A percentile compares a stretch with the other conserved stretches of the same genome.
phyloP scores from a whole-genome alignment of 768 basidiomycete species.

The Suillus weaverae region DNA sequence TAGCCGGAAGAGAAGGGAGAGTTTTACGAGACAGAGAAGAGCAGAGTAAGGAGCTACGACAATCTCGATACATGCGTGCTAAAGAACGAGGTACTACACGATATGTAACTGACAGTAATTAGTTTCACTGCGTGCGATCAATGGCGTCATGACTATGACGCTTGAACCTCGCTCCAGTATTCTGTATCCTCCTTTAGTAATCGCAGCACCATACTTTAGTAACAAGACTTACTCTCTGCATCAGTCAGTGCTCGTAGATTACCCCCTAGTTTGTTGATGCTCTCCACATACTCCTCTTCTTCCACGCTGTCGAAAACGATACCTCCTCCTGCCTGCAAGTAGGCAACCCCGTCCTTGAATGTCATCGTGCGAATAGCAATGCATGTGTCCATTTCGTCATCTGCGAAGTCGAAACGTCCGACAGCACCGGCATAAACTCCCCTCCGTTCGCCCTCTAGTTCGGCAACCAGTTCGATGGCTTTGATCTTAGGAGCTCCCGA shows the following conservation, averaged over 20 bases:
- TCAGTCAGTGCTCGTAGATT: slow-evolving; percentile 83
- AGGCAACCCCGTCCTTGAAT: slow-evolving; percentile 89
- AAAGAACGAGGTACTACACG: slow-evolving; percentile 5
- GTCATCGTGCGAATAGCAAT: slow-evolving; percentile 98
- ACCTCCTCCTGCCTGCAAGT: slow-evolving; percentile 95
- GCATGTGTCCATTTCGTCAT: slow-evolving; percentile 96
- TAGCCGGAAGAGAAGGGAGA: slow-evolving; percentile 80
- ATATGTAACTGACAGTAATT: not conserved
- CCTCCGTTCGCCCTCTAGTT: slow-evolving; percentile 83
- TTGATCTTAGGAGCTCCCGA: slow-evolving; percentile 99
- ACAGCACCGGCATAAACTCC: slow-evolving; percentile 98
- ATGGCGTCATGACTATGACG: slow-evolving; percentile 34
- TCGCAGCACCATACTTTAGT: slow-evolving; percentile 3
- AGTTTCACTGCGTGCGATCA: slow-evolving; percentile 8
- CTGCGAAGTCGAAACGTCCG: slow-evolving; percentile 95
- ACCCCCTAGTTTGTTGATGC: slow-evolving; percentile 88
- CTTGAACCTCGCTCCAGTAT: slow-evolving; percentile 71
- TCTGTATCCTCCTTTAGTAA: slow-evolving; percentile 41
- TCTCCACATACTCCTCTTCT: slow-evolving; percentile 96
- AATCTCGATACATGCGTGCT: slow-evolving; percentile 4
- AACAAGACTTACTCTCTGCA: slow-evolving; percentile 74
- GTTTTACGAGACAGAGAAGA: slow-evolving; percentile 41
- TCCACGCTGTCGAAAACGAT: slow-evolving; percentile 97
- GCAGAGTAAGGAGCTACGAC: slow-evolving; percentile 17
- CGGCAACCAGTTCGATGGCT: slow-evolving; percentile 89